phyloP scores from a whole-genome alignment of 345 rosid species.

The Reutealis trisperma region DNA sequence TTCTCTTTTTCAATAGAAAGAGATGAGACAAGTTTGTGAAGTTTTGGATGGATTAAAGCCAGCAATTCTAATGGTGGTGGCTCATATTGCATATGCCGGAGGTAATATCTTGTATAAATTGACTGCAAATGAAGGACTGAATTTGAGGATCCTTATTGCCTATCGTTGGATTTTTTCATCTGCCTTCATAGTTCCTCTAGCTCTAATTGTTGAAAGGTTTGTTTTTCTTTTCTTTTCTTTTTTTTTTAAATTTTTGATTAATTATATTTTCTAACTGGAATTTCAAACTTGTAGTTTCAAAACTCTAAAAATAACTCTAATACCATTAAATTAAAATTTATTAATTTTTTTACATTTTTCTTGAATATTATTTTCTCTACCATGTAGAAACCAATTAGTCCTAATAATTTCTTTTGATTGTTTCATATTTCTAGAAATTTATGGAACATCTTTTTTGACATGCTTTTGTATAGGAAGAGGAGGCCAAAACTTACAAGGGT shows the following conservation, averaged over 20 bases:
- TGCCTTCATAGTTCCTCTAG: not conserved
- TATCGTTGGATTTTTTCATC: not conserved
- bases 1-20: no score
- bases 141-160: not conserved
- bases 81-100: not conserved
- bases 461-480: not conserved
- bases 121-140: not conserved
- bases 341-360: not conserved
- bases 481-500: not conserved
- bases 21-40: not conserved
- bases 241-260: no score
- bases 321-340: no score
- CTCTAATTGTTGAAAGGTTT: not conserved
- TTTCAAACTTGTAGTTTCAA: no score
- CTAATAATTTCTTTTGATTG: not conserved
- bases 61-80: not conserved
- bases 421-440: not conserved
- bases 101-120: not conserved
- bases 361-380: not conserved
- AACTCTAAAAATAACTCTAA: no score
- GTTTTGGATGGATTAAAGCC: not conserved
- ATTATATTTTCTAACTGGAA: no score
- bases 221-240: not conserved
- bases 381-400: no score
- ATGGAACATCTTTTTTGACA: not conserved